Evolutionary conservation across 2,329 filamentous ascomycete genomes (phyloP), one percentile per base, ranked within the genome.

Genomic region (Talaromyces verruculosus): DNA sequence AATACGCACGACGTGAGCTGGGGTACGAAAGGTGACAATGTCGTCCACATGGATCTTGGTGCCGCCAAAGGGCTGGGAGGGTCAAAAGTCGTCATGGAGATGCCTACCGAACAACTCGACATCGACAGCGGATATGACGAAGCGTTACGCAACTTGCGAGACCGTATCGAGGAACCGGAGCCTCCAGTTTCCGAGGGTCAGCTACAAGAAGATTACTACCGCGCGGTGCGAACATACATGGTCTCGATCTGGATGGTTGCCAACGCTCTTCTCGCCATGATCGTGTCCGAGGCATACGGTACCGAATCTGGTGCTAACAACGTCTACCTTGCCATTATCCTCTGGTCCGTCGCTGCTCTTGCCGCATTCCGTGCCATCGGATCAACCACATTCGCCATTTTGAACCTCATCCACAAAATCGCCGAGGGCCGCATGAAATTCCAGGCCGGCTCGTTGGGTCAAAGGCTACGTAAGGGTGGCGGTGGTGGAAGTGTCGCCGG

Each of bases 1-100:
- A 99, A 99, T 82, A 96, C 94, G 0, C 95, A 99, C 85, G 95
- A 99, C 77, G 93, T 99, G 22, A 96, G 93, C 0, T 99, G 95
- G 95, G 95, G 95, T 53, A 99, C 95, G 55, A 99, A 99, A 81
- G 95, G 95, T 65, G 95, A 99, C 84, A 99, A 99, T 78, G 88
- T 96, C 41, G 89, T 95, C 73, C 90, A 92, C 78, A 97, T 91
- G 7, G 96, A 99, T 76, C 88, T 99, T 0, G 95, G 95, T 65
- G 88, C 91, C 5, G 95, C 96, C 13, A 87, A 91, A 6, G 89
- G 89, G 60, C 89, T 91, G 69, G 91, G 90, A 64, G 87, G 87
- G 58, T 86, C 89, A 67, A 92, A 90, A 0, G 95, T 99, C 72
- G 92, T 97, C 77, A 85, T 99, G 5, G 95, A 99, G 75, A 99